Evolutionary conservation across 768 basidiomycete genomes (phyloP).

Genomic region (Gloeostereum incarnatum): DNA sequence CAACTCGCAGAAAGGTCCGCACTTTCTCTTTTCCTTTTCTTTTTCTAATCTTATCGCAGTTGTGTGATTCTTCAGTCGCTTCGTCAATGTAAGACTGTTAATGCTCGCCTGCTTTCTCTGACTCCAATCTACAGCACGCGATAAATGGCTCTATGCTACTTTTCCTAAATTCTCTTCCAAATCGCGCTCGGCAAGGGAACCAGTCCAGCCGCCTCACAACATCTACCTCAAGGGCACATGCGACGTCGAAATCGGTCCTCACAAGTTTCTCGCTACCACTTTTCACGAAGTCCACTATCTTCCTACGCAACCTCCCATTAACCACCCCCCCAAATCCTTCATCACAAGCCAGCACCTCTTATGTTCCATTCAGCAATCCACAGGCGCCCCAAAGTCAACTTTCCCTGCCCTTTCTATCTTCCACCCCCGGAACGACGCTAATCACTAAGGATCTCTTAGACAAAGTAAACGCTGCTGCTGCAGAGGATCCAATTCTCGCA

Average conservation of each 20-base stretch:
- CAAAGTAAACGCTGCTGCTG: constrained; percentile 58
- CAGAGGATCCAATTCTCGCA: constrained; percentile 58
- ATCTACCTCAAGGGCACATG: constrained; percentile 59
- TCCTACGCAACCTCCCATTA: constrained; percentile 15
- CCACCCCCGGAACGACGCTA: constrained; percentile 29
- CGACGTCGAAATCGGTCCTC: constrained; percentile 68
- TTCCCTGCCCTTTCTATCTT: neutral
- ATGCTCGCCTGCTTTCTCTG: constrained; percentile 8
- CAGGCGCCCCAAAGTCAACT: no score
- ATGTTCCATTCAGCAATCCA: neutral
- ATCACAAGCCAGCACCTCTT: neutral
- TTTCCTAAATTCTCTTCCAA: constrained; percentile 70
- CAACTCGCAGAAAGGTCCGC: constrained; percentile 49
- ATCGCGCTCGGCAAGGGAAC: constrained; percentile 34
- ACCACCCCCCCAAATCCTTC: neutral
- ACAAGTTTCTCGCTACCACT: constrained; percentile 55
- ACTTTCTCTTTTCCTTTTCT: neutral
- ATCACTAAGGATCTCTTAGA: no score
- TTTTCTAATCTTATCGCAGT: constrained; percentile 23
- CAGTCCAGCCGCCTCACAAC: constrained; percentile 55
- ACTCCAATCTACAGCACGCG: constrained; percentile 39
- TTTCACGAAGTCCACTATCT: constrained; percentile 72
- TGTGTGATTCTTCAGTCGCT: constrained; percentile 57
- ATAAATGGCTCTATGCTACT: constrained; percentile 56
- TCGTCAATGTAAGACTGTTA: constrained; percentile 47